Percentiles rank a stretch among this genome's conserved stretches.
Conservation (phyloP, 2,329 filamentous ascomycete species). For the Pyrenophora graminea region DNA sequence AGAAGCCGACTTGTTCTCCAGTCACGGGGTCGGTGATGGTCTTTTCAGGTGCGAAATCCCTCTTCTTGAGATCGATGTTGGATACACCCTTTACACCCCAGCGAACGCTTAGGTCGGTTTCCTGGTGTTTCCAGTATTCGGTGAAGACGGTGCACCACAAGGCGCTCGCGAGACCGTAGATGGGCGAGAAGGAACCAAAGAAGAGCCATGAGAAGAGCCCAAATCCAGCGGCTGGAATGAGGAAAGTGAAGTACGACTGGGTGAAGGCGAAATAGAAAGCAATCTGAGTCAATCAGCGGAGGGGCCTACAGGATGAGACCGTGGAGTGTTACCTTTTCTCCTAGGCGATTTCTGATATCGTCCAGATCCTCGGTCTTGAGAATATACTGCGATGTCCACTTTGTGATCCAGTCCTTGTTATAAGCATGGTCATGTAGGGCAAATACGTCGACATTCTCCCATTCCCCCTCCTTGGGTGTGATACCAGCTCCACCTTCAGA, state of each 20-base stretch:
- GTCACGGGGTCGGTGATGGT: slow-evolving; percentile 79
- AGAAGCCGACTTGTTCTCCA: slow-evolving; percentile 75
- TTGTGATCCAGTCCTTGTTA: slow-evolving; percentile 60
- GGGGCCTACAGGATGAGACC: background rate
- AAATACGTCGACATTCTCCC: slow-evolving; percentile 57
- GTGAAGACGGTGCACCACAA: slow-evolving; percentile 89
- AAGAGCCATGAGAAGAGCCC: slow-evolving; percentile 79
- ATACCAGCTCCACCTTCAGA: slow-evolving; percentile 56
- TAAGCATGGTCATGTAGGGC: slow-evolving; percentile 56
- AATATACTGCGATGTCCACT: slow-evolving; percentile 54
- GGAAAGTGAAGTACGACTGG: slow-evolving; percentile 84
- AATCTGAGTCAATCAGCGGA: slow-evolving; percentile 56
- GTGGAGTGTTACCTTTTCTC: slow-evolving; percentile 48
- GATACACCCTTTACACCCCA: slow-evolving; percentile 90
- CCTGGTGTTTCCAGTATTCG: slow-evolving; percentile 95
- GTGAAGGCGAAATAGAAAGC: slow-evolving; percentile 96
- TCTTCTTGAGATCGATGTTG: slow-evolving; percentile 74
- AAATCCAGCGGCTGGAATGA: slow-evolving; percentile 79
- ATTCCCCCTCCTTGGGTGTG: slow-evolving; percentile 55
- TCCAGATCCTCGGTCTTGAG: slow-evolving; percentile 55
- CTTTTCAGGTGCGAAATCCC: slow-evolving; percentile 78
- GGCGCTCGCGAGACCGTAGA: slow-evolving; percentile 77
- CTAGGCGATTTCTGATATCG: slow-evolving; percentile 56
- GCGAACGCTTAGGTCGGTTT: slow-evolving; percentile 80
- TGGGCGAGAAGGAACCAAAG: slow-evolving; percentile 80